Conservation (phyloP, 495 filamentous ascomycete genomes). For the Paragyromitra xinjiangensis region DNA sequence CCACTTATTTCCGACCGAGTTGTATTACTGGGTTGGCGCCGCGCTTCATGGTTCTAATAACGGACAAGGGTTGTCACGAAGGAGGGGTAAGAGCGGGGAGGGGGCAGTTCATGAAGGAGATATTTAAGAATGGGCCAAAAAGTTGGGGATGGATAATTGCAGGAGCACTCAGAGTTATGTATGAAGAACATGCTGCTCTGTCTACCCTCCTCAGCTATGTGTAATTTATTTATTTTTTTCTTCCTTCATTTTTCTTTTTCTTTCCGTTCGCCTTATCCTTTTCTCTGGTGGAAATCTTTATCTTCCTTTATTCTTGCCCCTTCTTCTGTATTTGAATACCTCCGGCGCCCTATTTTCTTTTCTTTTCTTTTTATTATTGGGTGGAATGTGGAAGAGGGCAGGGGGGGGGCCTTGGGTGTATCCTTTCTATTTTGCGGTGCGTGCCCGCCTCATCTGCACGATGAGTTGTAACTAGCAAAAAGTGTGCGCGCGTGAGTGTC, state of each 20-base stretch:
- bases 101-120: constrained; percentile 22
- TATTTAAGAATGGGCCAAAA: constrained; percentile 39
- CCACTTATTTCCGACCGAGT: constrained; percentile 30
- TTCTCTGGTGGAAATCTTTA: constrained; percentile 23
- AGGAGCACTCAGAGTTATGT: constrained; percentile 22
- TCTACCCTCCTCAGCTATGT: constrained; percentile 24
- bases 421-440: constrained; percentile 25
- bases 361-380: constrained; percentile 13
- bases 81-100: constrained; percentile 38
- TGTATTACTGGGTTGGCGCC: constrained; percentile 29
- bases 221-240: constrained; percentile 44
- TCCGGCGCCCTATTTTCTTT: constrained; percentile 22
- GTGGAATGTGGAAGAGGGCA: constrained; percentile 11
- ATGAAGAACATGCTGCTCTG: constrained; percentile 30
- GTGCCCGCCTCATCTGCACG: constrained; percentile 37
- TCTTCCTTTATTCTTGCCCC: constrained; percentile 27
- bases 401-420: constrained; percentile 1
- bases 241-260: constrained; percentile 32
- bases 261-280: constrained; percentile 16
- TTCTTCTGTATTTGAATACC: constrained; percentile 36
- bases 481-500: constrained; percentile 39
- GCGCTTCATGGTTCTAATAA: constrained; percentile 28
- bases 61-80: constrained; percentile 15
- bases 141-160: constrained; percentile 4
- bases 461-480: constrained; percentile 47